A percentile compares a stretch with the other conserved stretches of the same genome.
Evolutionary conservation across 2,329 filamentous ascomycete species (phyloP).

Genomic region (Calonectria leucothoes): DNA sequence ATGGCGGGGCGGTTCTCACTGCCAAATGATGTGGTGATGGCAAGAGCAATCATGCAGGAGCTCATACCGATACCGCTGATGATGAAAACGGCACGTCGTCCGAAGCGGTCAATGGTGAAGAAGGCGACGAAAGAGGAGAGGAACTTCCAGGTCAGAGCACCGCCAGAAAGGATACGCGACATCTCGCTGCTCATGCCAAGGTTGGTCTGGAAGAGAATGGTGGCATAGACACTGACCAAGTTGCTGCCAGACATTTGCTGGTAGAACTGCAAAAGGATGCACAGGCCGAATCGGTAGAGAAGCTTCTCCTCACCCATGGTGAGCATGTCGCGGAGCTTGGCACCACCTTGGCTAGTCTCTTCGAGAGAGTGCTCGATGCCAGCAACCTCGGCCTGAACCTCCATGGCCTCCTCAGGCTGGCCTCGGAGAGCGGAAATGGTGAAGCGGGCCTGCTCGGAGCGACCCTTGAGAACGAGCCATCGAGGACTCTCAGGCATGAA

Average conservation of each 20-base stretch:
- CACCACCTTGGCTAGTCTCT: slow-evolving; percentile 48
- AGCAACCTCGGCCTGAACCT: slow-evolving; percentile 54
- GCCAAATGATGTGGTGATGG: slow-evolving; percentile 31
- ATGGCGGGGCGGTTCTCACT: slow-evolving; percentile 26
- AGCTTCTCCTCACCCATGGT: slow-evolving; percentile 62
- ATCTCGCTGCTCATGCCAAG: slow-evolving; percentile 32
- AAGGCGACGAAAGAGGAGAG: slow-evolving; percentile 38
- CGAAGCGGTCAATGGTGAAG: slow-evolving; percentile 40
- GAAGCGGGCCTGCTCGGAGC: slow-evolving; percentile 41
- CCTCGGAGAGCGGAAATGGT: slow-evolving; percentile 53
- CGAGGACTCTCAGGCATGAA: slow-evolving; percentile 49
- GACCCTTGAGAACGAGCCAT: slow-evolving; percentile 49
- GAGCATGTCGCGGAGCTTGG: slow-evolving; percentile 56
- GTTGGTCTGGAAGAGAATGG: slow-evolving; percentile 38
- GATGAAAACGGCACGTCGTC: slow-evolving; percentile 34
- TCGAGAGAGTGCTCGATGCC: slow-evolving; percentile 61
- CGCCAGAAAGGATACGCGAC: slow-evolving; percentile 36
- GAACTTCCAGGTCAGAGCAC: slow-evolving; percentile 45
- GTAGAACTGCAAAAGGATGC: slow-evolving; percentile 44
- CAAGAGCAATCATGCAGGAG: slow-evolving; percentile 33
- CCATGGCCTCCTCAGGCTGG: slow-evolving; percentile 47
- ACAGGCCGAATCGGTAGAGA: slow-evolving; percentile 54
- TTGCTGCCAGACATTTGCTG: slow-evolving; percentile 42
- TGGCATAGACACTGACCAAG: slow-evolving; percentile 39
- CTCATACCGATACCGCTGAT: slow-evolving; percentile 36